Evolutionary conservation across 139 green algal genomes (phyloP), one percentile per base, ranked within the genome.

Genomic region (Volvox reticuliferus): DNA sequence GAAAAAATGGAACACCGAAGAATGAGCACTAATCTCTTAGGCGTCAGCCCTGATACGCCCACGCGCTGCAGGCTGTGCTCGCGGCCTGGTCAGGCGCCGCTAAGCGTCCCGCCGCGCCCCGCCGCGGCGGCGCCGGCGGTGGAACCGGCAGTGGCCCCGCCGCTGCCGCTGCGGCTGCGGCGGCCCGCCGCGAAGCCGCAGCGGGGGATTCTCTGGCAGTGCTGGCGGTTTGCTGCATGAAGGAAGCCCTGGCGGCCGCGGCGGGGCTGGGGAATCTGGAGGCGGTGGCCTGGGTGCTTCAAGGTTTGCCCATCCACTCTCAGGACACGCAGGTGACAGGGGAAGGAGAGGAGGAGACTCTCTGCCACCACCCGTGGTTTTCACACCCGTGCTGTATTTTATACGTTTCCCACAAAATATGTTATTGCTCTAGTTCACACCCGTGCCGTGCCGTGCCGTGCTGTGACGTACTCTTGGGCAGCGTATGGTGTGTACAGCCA

Each of bases 151-250:
- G 82, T 32, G 82, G 82, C 6, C 37, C 37, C 33, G 82, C 65
- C 13, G 63, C 78, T 16, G 78, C 78, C 36, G 78, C 78, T 0
- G 78, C 78, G 36, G 78, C 78, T 1, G 78, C 78, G 36, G 35
- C 65, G 77, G 18, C 2, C 62, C 73, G 87, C 3, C 83, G 89
- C 55, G 55, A 73, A 65, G 80, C 79, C 2, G 79, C 44, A 1
- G 88, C 63, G 30, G 81, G 35, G 67, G 92, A 94, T 30, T 76
- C 84, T 14, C 84, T 94, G 5, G 84, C 91, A 35, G 69, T 71
- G 19, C 92, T 94, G 33, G 90, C 92, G 79, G 88, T 88, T 16
- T 79, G 30, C 30, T 88, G 88, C 19, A 36, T 94, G 84, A 79
- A 69, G 69, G 76, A 91, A 68, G 44, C 89, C 67, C 37, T 94